phyloP scores from a whole-genome alignment of 257 asterid species.

The Parsonsia alboflavescens region DNA sequence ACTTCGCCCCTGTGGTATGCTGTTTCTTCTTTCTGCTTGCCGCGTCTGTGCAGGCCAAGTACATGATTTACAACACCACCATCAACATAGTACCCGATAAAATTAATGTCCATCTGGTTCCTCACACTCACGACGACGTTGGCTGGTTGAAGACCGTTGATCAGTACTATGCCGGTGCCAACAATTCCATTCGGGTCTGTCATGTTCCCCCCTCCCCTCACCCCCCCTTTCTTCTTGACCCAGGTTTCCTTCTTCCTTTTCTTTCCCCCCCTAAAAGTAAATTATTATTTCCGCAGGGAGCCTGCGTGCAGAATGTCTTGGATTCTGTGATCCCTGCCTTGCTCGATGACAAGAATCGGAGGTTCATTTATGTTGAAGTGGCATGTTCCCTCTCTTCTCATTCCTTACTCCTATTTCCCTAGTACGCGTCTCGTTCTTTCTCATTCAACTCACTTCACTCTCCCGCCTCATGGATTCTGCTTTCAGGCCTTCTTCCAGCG shows the following conservation, averaged over 20 bases:
- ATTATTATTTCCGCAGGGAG: conserved; percentile 43
- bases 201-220: not conserved
- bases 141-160: conserved; percentile 85
- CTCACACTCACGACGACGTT: conserved; percentile 83
- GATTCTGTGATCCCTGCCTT: conserved; percentile 65
- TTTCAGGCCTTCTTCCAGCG: conserved; percentile 70
- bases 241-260: not conserved
- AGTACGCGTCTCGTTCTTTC: not conserved
- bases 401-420: not conserved
- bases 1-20: not conserved
- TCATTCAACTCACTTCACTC: not conserved
- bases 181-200: conserved; percentile 59
- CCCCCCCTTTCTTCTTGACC: not conserved
- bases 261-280: not conserved
- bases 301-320: conserved; percentile 74
- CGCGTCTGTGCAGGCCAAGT: conserved; percentile 23
- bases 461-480: not conserved
- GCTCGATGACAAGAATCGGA: conserved; percentile 56
- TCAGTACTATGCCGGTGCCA: conserved; percentile 73
- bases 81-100: conserved; percentile 34
- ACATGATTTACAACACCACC: conserved; percentile 48
- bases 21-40: not conserved
- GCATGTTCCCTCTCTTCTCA: conserved; percentile 25
- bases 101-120: conserved; percentile 69
- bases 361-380: conserved; percentile 76